phyloP scores from a whole-genome alignment of 116 monocot genomes.

The Thalassia testudinum region DNA sequence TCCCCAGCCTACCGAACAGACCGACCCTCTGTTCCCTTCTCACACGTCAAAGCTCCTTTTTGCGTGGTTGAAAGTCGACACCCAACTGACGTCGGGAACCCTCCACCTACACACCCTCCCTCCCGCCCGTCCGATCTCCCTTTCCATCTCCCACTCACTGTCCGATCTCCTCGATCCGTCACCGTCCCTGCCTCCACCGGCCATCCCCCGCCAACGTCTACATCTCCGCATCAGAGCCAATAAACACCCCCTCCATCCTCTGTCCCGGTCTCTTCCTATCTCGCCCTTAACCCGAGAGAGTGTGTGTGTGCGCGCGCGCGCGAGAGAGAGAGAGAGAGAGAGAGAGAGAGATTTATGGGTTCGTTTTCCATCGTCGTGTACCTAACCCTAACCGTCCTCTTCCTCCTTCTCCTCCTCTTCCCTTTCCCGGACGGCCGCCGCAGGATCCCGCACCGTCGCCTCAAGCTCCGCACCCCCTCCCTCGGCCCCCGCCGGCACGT shows the following conservation, averaged over 20 bases:
- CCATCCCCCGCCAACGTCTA: background rate
- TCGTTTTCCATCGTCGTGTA: constrained; percentile 15
- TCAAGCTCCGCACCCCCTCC: constrained; percentile 41
- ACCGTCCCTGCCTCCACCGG: no score
- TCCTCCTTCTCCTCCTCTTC: constrained; percentile 40
- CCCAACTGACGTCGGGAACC: no score
- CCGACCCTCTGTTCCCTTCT: no score
- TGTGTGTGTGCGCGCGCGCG: no score
- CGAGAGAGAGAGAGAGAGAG: no score
- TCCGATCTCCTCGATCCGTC: no score
- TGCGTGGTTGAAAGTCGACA: no score
- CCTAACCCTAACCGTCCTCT: constrained; percentile 20
- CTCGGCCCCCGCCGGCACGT: constrained; percentile 1
- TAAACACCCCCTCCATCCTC: background rate
- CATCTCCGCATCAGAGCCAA: background rate
- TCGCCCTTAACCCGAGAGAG: background rate
- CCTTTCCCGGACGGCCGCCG: constrained; percentile 8
- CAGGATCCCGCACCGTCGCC: constrained; percentile 33
- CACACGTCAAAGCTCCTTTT: no score
- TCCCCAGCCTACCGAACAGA: no score
- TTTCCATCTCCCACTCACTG: no score
- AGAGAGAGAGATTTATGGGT: background rate
- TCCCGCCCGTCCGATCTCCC: no score
- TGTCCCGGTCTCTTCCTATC: background rate
- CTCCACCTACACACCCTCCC: no score